These are phyloP conservation scores for Lentithecium fluviatile DNA, from an alignment of 495 filamentous ascomycete genomes.

Conservation along the genomic window DNA sequence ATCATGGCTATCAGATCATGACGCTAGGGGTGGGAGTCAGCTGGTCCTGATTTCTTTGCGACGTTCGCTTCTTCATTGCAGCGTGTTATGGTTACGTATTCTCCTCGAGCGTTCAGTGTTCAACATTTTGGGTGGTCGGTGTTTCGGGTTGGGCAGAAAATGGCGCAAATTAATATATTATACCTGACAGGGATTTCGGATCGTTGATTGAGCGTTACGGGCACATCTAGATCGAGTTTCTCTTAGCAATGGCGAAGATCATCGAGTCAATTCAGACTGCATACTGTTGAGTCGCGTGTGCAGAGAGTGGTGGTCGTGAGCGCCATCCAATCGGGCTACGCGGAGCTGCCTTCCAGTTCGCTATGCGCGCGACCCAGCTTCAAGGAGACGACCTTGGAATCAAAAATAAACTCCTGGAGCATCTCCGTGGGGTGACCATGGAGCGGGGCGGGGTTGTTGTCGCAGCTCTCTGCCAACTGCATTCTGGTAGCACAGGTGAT, in stretches of 20 bases:
- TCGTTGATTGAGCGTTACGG: background rate
- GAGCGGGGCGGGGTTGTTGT: too few relatives aligned
- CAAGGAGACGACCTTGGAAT: too few relatives aligned
- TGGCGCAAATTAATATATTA: slow-evolving; percentile 33
- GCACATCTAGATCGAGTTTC: background rate
- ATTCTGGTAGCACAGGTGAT: too few relatives aligned
- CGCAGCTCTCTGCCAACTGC: too few relatives aligned
- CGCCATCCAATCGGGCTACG: too few relatives aligned
- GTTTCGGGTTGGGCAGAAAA: slow-evolving; percentile 22
- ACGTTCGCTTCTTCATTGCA: background rate
- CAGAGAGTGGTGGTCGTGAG: too few relatives aligned
- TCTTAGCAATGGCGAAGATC: background rate
- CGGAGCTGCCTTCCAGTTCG: too few relatives aligned
- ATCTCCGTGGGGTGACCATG: too few relatives aligned
- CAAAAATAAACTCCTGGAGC: too few relatives aligned
- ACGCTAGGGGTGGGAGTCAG: background rate
- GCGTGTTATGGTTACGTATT: background rate
- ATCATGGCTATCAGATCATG: slow-evolving; percentile 11
- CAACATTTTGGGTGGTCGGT: slow-evolving; percentile 21
- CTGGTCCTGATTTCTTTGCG: slow-evolving; percentile 3
- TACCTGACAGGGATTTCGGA: slow-evolving; percentile 24
- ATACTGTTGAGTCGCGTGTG: background rate
- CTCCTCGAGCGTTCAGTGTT: slow-evolving; percentile 29
- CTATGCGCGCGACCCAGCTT: too few relatives aligned
- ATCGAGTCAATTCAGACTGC: background rate